Base-by-base conservation (phyloP, 306 rosid genomes). In the Fagus crenata region DNA sequence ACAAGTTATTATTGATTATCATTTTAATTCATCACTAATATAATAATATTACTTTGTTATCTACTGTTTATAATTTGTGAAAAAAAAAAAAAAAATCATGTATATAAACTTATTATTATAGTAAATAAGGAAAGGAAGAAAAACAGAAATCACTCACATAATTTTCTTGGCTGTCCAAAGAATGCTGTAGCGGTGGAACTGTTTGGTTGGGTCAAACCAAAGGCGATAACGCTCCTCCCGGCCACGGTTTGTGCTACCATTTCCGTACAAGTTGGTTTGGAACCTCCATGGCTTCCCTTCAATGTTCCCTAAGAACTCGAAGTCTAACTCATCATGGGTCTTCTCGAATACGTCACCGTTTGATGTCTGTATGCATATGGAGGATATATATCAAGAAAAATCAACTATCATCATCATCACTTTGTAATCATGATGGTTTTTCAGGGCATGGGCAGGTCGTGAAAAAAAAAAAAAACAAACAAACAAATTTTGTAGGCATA, bases 251-350 rank as follows among this genome's bases (percentile, higher is more conserved):
- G 97, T 92, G 84, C 99, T 95, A 2, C 98, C 99, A 56, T 92
- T 92, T 14, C 99, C 99, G 71, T 95, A 95, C 56, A 92, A 63
- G 58, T 95, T 95, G 13, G 99, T 95, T 84, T 95, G 99, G 70
- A 95, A 95, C 81, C 93, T 76, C 99, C 99, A 95, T 15, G 99
- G 96, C 78, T 95, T 89, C 33, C 98, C 93, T 22, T 80, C 89
- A 0, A 88, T 39, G 81, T 92, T 95, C 1, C 99, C 99, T 59
- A 95, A 71, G 76, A 95, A 95, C 82, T 95, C 99, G 33, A 95
- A 92, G 86, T 95, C 99, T 80, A 95, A 77, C 75, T 95, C 99
- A 36, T 95, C 99, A 78, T 95, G 99, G 9, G 69, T 74, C 82
- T 95, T 95, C 88, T 90, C 89, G 35, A 91, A 95, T 51, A 90